A percentile compares a stretch with the other conserved stretches of the same genome.
phyloP scores from a whole-genome alignment of 2,329 filamentous ascomycete genomes.

The Xylariales sp. region DNA sequence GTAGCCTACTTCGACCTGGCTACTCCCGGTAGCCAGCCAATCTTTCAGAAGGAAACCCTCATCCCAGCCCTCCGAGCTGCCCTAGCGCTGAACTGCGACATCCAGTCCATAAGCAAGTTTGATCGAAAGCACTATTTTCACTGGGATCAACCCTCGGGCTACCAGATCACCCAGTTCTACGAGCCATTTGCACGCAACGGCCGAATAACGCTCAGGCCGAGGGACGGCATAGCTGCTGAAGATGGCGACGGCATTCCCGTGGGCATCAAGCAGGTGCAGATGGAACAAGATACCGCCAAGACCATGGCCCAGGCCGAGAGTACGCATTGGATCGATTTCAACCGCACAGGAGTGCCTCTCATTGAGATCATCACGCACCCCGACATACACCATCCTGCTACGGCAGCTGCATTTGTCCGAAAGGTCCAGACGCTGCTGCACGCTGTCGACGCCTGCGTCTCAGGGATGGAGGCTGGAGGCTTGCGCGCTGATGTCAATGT shows the following conservation, averaged over 20 bases:
- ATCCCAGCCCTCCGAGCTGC: conserved; percentile 89
- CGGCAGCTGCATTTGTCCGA: conserved; percentile 81
- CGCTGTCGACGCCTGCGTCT: conserved; percentile 78
- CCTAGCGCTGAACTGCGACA: conserved; percentile 72
- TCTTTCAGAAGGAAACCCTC: conserved; percentile 77
- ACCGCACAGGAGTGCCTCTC: conserved; percentile 83
- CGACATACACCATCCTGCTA: conserved; percentile 80
- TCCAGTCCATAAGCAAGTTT: conserved; percentile 76
- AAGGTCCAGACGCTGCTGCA: conserved; percentile 82
- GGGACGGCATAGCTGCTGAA: conserved; percentile 75
- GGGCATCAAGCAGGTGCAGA: conserved; percentile 88
- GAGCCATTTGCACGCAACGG: conserved; percentile 67
- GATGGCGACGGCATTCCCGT: conserved; percentile 68
- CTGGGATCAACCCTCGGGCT: conserved; percentile 94
- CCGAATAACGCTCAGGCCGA: conserved; percentile 60
- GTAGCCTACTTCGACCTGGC: conserved; percentile 86
- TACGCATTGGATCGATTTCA: conserved; percentile 83
- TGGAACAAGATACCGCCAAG: conserved; percentile 98
- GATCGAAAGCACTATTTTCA: conserved; percentile 99
- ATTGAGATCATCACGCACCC: conserved; percentile 95
- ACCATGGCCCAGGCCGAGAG: conserved; percentile 73
- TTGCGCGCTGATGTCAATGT: conserved; percentile 94
- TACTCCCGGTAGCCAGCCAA: conserved; percentile 82
- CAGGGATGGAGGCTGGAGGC: conserved; percentile 90
- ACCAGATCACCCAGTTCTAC: conserved; percentile 98